These are phyloP conservation scores for Coprinopsis cinerea DNA, from an alignment of 768 basidiomycete species.

Conservation along the genomic window DNA sequence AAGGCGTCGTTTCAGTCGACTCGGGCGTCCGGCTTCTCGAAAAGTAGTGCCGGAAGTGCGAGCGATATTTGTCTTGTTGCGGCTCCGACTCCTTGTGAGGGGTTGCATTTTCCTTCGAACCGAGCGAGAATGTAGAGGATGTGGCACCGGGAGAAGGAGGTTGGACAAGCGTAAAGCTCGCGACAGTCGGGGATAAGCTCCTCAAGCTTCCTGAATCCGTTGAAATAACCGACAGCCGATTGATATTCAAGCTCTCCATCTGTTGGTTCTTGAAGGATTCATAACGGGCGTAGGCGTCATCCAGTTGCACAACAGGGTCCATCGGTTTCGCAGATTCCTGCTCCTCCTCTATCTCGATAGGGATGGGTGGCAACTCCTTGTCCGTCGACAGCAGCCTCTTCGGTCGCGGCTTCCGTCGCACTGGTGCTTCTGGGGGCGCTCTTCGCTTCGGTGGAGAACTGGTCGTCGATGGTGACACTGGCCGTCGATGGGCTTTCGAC, in stretches of 20 bases:
- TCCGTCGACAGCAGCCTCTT: conserved; percentile 8
- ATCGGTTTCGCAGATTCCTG: conserved; percentile 15
- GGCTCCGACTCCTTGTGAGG: conserved; percentile 1
- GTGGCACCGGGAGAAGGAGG: not conserved
- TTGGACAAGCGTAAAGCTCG: conserved; percentile 6
- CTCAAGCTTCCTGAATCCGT: conserved; percentile 26
- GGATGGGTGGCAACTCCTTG: conserved; percentile 54
- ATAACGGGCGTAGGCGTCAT: conserved; percentile 89
- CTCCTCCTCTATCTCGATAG: conserved; percentile 24
- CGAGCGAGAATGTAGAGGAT: not conserved
- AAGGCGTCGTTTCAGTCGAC: conserved; percentile 34
- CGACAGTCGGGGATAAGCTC: conserved; percentile 5
- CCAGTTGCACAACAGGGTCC: conserved; percentile 43
- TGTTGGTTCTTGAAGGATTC: conserved; percentile 69
- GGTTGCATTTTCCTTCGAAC: too few relatives aligned
- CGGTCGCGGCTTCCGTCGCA: conserved; percentile 6
- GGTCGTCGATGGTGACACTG: conserved; percentile 7
- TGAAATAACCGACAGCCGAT: conserved; percentile 62
- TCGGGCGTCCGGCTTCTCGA: conserved; percentile 39
- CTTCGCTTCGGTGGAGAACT: conserved; percentile 27
- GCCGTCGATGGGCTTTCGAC: conserved; percentile 3
- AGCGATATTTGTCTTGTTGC: conserved; percentile 22
- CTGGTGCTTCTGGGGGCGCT: conserved; percentile 48
- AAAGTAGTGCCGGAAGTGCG: conserved; percentile 16
- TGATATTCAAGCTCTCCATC: conserved; percentile 23